A percentile compares a stretch with the other conserved stretches of the same genome.
Evolutionary conservation across 768 basidiomycete species (phyloP).

Genomic region (Collybia mongolica): DNA sequence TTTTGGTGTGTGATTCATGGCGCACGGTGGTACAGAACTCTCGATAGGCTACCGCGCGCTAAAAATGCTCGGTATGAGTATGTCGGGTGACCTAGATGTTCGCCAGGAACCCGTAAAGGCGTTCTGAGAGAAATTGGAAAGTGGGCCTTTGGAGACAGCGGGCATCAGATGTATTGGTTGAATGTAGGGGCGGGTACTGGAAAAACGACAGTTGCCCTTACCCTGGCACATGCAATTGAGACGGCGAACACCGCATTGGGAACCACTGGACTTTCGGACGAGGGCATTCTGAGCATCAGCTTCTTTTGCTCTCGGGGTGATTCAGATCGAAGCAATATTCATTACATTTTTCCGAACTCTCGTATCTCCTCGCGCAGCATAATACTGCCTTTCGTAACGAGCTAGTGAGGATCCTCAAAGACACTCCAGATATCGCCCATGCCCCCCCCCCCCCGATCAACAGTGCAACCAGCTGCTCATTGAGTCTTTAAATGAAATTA

Average conservation of each 20-base stretch:
- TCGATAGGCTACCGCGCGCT: conserved; percentile 14
- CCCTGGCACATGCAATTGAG: conserved; percentile 11
- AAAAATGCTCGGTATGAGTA: conserved; percentile 14
- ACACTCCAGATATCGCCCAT: conserved; percentile 17
- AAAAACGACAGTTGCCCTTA: conserved; percentile 21
- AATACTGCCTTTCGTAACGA: conserved; percentile 10
- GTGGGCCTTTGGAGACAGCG: conserved; percentile 15
- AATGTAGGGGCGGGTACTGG: conserved; percentile 22
- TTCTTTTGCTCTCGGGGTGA: conserved; percentile 26
- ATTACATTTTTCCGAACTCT: conserved; percentile 21
- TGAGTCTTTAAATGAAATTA: conserved; percentile 11
- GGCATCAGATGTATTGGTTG: conserved; percentile 19
- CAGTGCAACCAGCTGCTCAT: conserved; percentile 22
- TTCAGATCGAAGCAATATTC: conserved; percentile 19
- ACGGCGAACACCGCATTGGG: background rate
- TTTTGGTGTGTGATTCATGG: conserved; percentile 6
- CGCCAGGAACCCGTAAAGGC: conserved; percentile 17
- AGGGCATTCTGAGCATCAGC: conserved; percentile 18
- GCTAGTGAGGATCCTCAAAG: conserved; percentile 14
- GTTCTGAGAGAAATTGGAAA: conserved; percentile 16
- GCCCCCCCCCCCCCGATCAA: conserved; percentile 7
- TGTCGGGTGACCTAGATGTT: conserved; percentile 14
- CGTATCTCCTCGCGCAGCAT: conserved; percentile 18
- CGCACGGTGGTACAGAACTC: conserved; percentile 4
- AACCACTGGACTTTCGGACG: too few species aligned